Evolutionary conservation across 495 filamentous ascomycete species (phyloP).

Genomic region (Beverwykella pulmonaria): DNA sequence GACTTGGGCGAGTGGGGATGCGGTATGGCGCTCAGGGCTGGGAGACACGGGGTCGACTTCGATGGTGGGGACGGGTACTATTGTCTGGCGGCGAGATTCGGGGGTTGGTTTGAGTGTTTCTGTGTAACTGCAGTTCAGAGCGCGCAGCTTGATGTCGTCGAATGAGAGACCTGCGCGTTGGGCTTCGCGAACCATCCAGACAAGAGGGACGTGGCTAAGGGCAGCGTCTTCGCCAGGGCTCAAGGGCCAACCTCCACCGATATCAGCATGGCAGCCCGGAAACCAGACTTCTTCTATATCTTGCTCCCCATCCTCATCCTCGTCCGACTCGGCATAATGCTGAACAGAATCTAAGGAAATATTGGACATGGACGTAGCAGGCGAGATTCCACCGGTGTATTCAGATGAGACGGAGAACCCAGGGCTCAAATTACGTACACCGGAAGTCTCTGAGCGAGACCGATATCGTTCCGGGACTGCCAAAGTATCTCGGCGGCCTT

Average conservation of each 20-base stretch:
- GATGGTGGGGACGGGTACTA: constrained; percentile 24
- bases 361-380: constrained; percentile 24
- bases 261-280: constrained; percentile 74
- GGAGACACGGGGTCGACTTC: constrained; percentile 37
- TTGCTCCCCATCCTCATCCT: constrained; percentile 58
- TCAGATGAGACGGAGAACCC: constrained; percentile 18
- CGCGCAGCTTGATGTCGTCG: constrained; percentile 66
- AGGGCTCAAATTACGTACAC: constrained; percentile 34
- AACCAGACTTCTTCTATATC: constrained; percentile 88
- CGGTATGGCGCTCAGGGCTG: not conserved
- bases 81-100: not conserved
- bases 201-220: constrained; percentile 73
- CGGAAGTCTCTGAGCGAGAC: constrained; percentile 31
- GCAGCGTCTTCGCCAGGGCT: constrained; percentile 57
- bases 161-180: constrained; percentile 72
- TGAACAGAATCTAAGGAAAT: constrained; percentile 29
- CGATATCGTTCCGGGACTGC: constrained; percentile 32
- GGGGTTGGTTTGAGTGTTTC: constrained; percentile 19
- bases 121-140: constrained; percentile 64
- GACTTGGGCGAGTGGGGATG: not conserved
- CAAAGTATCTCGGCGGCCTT: constrained; percentile 5
- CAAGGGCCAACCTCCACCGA: constrained; percentile 82
- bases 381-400: constrained; percentile 1
- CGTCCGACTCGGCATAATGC: constrained; percentile 51
- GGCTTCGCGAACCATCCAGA: constrained; percentile 85